phyloP scores from a whole-genome alignment of 176 grass and related monocot genomes.

The Triticum dicoccoides region DNA sequence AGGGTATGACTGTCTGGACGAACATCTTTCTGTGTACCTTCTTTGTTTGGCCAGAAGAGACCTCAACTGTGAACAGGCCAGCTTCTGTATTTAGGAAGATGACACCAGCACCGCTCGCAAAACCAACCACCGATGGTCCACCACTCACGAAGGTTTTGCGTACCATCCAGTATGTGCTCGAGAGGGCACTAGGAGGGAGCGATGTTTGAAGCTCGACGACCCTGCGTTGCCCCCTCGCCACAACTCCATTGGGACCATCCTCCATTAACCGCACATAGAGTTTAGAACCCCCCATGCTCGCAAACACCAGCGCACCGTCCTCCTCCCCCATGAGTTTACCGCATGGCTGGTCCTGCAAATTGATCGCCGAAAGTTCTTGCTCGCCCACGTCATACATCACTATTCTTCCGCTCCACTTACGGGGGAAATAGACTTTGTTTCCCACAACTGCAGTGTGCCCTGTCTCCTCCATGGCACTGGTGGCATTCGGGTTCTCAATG shows the following conservation, averaged over 20 bases:
- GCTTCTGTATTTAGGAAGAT: slow-evolving; percentile 2
- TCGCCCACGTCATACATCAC: not conserved
- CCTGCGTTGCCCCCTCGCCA: not conserved
- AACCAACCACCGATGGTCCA: not conserved
- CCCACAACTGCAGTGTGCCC: not conserved
- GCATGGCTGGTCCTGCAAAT: not conserved
- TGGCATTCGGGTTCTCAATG: not conserved
- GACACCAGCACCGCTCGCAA: not conserved
- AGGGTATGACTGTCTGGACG: not conserved
- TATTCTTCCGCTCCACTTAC: not conserved
- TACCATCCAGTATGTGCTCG: not conserved
- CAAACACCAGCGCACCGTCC: not conserved
- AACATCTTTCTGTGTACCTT: not conserved
- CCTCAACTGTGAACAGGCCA: not conserved
- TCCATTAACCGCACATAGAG: not conserved
- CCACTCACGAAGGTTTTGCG: not conserved
- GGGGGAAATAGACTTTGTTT: not conserved
- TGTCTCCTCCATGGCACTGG: not conserved
- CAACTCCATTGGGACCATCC: not conserved
- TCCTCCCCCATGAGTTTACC: not conserved
- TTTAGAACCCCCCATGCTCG: not conserved
- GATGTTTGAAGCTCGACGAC: not conserved
- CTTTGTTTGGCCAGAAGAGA: not conserved
- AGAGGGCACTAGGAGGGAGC: not conserved
- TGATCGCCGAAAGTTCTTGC: not conserved